phyloP scores from a whole-genome alignment of 176 grass and related monocot genomes.

The Aechmea fasciata region DNA sequence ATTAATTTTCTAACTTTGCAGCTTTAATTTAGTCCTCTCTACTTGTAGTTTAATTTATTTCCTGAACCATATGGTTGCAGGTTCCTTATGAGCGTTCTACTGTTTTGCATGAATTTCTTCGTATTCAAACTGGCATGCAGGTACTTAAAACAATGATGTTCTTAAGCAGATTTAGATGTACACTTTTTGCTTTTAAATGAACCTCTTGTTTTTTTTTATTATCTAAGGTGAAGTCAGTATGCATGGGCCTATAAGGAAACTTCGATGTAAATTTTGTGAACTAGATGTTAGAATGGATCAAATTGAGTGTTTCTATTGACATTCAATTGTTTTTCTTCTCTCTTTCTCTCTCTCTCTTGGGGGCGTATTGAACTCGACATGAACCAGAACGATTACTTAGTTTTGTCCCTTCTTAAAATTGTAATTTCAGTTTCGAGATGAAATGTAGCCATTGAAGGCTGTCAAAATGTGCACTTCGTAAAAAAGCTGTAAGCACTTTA shows the following conservation, averaged over 20 bases:
- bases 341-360: not conserved
- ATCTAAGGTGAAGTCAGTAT: too few relatives aligned
- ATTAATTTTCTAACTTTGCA: too few relatives aligned
- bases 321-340: not conserved
- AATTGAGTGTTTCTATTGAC: not conserved
- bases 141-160: constrained; percentile 17
- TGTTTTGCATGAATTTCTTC: constrained; percentile 65
- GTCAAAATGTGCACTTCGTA: not conserved
- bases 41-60: too few relatives aligned
- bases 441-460: not conserved
- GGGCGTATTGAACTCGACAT: not conserved
- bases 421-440: too few relatives aligned
- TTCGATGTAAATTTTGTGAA: too few relatives aligned
- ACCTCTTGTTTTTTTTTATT: too few relatives aligned
- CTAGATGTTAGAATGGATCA: too few relatives aligned
- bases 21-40: too few relatives aligned
- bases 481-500: not conserved
- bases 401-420: not conserved
- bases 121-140: constrained; percentile 76
- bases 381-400: not conserved
- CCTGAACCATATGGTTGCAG: constrained; percentile 17
- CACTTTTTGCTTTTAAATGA: constrained; percentile 6
- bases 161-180: too few relatives aligned
- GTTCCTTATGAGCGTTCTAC: constrained; percentile 60
- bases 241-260: too few relatives aligned